Percentiles rank a stretch among this genome's conserved stretches.
Conservation (phyloP, 208 protist genomes). For the Ichthyophonus hoferi region DNA sequence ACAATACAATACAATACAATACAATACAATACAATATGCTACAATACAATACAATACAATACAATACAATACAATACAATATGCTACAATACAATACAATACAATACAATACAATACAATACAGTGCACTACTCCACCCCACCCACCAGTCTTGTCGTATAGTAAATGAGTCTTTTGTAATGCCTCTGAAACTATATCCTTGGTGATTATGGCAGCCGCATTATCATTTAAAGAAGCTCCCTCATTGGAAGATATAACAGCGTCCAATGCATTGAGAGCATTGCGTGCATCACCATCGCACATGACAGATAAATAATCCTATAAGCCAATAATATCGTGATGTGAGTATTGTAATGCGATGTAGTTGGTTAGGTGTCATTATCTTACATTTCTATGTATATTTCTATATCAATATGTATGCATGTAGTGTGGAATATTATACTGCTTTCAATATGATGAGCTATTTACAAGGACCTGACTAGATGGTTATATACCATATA, state of each 20-base stretch:
- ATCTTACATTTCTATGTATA: not conserved
- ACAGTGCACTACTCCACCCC: too few relatives aligned
- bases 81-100: too few relatives aligned
- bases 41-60: too few relatives aligned
- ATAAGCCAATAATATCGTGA: not conserved
- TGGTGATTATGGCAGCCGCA: not conserved
- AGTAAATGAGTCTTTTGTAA: slow-evolving; percentile 24
- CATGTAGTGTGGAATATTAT: too few relatives aligned
- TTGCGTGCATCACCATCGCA: slow-evolving; percentile 52
- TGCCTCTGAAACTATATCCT: not conserved
- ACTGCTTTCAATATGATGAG: not conserved
- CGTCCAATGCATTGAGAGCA: slow-evolving; percentile 50
- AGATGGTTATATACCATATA: not conserved
- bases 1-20: too few relatives aligned
- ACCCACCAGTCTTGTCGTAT: slow-evolving; percentile 4
- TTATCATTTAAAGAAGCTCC: not conserved
- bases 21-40: too few relatives aligned
- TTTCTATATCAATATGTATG: not conserved
- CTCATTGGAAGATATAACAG: too few relatives aligned
- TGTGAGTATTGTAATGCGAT: too few relatives aligned
- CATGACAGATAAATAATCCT: slow-evolving; percentile 27
- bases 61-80: too few relatives aligned
- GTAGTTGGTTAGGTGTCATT: too few relatives aligned
- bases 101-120: too few relatives aligned
- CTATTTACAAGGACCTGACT: not conserved